Evolutionary conservation across 306 rosid species (phyloP).

Genomic region (Hylodesmum podocarpum): DNA sequence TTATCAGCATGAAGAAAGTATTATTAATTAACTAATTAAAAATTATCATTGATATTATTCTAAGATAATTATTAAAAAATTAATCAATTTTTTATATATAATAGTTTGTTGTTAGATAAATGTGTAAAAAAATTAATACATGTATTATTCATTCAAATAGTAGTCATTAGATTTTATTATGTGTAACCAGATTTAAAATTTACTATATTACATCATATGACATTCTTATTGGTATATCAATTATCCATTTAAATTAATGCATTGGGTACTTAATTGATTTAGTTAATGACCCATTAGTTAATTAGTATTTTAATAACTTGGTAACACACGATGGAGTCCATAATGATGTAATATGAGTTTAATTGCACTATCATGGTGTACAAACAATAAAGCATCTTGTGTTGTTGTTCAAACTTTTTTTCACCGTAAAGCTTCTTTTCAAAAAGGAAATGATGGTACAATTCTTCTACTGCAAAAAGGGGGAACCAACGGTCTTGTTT

Average conservation of each 20-base stretch:
- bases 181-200: too few species aligned
- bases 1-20: too few species aligned
- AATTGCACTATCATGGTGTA: not conserved
- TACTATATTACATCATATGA: not conserved
- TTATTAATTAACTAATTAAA: too few species aligned
- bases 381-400: constrained; percentile 34
- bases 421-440: not conserved
- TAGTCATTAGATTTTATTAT: too few species aligned
- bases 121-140: too few species aligned
- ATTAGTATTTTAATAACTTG: not conserved
- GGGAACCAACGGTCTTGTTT: constrained; percentile 57
- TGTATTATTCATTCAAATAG: too few species aligned
- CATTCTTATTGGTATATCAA: not conserved
- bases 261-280: not conserved
- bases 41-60: too few species aligned
- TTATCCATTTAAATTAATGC: not conserved
- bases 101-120: too few species aligned
- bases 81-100: too few species aligned
- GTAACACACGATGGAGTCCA: not conserved
- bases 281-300: not conserved
- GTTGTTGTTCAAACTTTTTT: constrained; percentile 5
- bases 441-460: constrained; percentile 42
- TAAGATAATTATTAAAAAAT: too few species aligned
- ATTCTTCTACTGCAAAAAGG: constrained; percentile 48
- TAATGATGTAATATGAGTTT: not conserved